These are phyloP conservation scores for Staphylotrichum tortipilum DNA, from an alignment of 495 filamentous ascomycete genomes.

Conservation along the genomic window DNA sequence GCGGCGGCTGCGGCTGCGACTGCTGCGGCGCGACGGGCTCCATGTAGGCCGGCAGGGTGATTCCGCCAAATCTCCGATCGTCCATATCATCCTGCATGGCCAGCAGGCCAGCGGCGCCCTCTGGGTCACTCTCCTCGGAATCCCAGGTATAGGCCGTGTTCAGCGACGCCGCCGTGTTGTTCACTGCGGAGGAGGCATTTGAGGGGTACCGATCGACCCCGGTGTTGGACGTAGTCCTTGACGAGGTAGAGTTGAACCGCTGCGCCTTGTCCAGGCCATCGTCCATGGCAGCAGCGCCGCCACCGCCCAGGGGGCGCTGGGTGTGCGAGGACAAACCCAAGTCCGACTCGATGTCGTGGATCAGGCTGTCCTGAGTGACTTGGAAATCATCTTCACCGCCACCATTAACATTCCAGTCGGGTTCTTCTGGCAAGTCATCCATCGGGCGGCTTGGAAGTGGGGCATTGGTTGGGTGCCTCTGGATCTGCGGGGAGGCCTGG, in stretches of 20 bases:
- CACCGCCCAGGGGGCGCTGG: constrained; percentile 22
- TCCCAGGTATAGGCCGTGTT: constrained; percentile 32
- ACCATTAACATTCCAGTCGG: constrained; percentile 29
- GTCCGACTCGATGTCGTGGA: constrained; percentile 48
- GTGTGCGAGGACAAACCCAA: constrained; percentile 26
- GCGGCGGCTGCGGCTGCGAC: constrained; percentile 10
- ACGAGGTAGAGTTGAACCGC: constrained; percentile 43
- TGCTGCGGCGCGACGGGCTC: constrained; percentile 10
- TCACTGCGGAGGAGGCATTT: constrained; percentile 39
- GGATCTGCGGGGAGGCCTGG: constrained; percentile 27
- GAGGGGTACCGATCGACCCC: constrained; percentile 37
- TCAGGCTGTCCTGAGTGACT: constrained; percentile 40
- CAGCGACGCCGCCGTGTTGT: constrained; percentile 13
- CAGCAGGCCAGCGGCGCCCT: constrained; percentile 76
- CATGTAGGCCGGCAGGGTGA: constrained; percentile 20
- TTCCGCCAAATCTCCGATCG: constrained; percentile 54
- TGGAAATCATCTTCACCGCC: constrained; percentile 26
- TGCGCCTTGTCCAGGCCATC: constrained; percentile 36
- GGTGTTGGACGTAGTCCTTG: constrained; percentile 26
- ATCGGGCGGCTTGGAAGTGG: constrained; percentile 46
- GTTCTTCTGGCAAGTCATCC: constrained; percentile 33
- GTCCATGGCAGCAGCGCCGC: constrained; percentile 34
- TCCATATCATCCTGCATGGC: constrained; percentile 82
- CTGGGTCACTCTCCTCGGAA: constrained; percentile 74
- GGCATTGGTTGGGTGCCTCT: constrained; percentile 47